Evolutionary conservation across 306 rosid genomes (phyloP).

Genomic region (Cucumis cinereus): DNA sequence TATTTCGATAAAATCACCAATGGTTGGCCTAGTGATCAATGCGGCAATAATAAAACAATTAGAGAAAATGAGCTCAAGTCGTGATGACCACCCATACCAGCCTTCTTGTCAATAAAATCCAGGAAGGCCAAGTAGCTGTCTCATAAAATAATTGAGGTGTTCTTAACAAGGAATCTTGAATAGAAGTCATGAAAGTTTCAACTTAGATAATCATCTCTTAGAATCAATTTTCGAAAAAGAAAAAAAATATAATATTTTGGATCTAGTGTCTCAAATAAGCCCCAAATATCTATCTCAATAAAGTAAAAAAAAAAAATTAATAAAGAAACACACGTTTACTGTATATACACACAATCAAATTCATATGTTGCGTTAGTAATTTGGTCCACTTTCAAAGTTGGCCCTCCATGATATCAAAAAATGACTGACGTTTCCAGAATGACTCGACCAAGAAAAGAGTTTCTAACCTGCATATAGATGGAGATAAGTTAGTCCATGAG

Average conservation of each 20-base stretch:
- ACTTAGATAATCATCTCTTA: background rate
- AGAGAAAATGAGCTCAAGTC: background rate
- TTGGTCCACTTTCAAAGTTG: background rate
- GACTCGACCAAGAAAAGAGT: conserved; percentile 2
- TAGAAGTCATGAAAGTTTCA: background rate
- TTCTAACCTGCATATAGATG: conserved; percentile 76
- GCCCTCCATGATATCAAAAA: background rate
- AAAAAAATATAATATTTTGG: background rate
- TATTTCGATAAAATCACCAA: background rate
- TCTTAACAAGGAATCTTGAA: background rate
- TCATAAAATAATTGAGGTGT: background rate
- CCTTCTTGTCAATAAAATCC: background rate
- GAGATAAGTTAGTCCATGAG: conserved; percentile 91
- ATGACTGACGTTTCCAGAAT: background rate
- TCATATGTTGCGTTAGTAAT: background rate
- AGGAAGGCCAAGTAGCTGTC: background rate
- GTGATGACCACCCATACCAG: background rate
- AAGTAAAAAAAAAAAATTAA: background rate
- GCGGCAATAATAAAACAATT: background rate
- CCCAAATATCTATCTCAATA: background rate
- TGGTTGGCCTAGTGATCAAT: background rate
- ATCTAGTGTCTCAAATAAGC: background rate
- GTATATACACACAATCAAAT: background rate
- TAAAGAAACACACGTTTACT: background rate
- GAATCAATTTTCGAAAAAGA: background rate